These are phyloP conservation scores for Filobasidium wieringae DNA, from an alignment of 768 basidiomycete genomes.

Conservation along the genomic window DNA sequence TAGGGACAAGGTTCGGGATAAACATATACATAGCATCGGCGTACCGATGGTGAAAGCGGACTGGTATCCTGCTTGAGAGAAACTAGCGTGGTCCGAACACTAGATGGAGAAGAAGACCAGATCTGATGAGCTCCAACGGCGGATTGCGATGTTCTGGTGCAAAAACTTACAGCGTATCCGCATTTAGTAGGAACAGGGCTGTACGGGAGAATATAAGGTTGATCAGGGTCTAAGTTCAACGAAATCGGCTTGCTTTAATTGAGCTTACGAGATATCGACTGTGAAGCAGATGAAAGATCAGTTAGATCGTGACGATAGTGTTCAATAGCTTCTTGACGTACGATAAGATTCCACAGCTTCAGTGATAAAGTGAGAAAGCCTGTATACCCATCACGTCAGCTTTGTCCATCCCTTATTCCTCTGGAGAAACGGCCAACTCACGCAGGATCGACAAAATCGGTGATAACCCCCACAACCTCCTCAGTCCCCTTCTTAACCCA, in stretches of 20 bases:
- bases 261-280: conserved; percentile 56
- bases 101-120: background rate
- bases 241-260: too few species aligned
- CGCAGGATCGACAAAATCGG: conserved; percentile 63
- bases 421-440: conserved; percentile 30
- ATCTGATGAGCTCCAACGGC: background rate
- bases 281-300: conserved; percentile 1
- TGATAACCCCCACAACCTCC: conserved; percentile 62
- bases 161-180: conserved; percentile 60
- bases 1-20: conserved; percentile 46
- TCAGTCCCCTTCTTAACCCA: conserved; percentile 77
- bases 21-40: conserved; percentile 13
- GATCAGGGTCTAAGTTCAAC: too few species aligned
- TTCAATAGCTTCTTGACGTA: conserved; percentile 16
- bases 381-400: conserved; percentile 28
- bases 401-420: background rate
- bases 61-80: conserved; percentile 74
- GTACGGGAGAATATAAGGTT: too few species aligned
- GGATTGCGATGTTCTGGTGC: background rate
- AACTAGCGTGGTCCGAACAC: conserved; percentile 48
- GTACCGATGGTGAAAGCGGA: conserved; percentile 71
- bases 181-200: conserved; percentile 70
- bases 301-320: background rate
- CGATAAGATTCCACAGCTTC: conserved; percentile 60
- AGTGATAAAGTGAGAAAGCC: conserved; percentile 71